Conservation (phyloP, 2,329 filamentous ascomycete species). For the Hypoxylon rubiginosum region DNA sequence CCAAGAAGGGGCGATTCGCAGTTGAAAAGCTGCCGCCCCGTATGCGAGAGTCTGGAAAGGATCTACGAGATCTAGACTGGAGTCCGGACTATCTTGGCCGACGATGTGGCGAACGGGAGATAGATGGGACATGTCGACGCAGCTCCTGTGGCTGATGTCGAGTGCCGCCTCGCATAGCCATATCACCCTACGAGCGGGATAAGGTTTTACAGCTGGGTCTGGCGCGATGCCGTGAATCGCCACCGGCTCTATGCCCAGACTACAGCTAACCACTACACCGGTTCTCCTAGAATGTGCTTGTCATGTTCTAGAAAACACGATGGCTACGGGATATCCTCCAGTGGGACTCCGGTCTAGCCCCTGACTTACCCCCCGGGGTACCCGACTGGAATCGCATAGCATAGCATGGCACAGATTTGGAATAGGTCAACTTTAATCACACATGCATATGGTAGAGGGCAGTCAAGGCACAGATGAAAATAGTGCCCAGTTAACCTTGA, state of each 20-base stretch:
- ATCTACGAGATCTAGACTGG: slow-evolving; percentile 22
- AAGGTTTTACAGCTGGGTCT: neutral
- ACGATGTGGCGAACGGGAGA: neutral
- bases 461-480: neutral
- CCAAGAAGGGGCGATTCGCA: neutral
- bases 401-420: neutral
- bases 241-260: neutral
- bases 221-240: neutral
- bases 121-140: neutral
- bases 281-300: neutral
- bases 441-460: neutral
- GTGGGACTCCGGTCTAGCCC: neutral
- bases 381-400: neutral
- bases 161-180: neutral
- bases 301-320: neutral
- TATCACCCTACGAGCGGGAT: neutral
- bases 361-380: neutral
- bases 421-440: neutral
- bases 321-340: neutral
- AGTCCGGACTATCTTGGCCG: neutral
- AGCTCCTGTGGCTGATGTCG: slow-evolving; percentile 4
- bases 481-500: neutral
- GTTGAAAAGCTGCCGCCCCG: neutral
- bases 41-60: slow-evolving; percentile 4
- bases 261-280: neutral